Evolutionary conservation across 208 protist genomes (phyloP).

Genomic region (Trypanosomatidae sp.): DNA sequence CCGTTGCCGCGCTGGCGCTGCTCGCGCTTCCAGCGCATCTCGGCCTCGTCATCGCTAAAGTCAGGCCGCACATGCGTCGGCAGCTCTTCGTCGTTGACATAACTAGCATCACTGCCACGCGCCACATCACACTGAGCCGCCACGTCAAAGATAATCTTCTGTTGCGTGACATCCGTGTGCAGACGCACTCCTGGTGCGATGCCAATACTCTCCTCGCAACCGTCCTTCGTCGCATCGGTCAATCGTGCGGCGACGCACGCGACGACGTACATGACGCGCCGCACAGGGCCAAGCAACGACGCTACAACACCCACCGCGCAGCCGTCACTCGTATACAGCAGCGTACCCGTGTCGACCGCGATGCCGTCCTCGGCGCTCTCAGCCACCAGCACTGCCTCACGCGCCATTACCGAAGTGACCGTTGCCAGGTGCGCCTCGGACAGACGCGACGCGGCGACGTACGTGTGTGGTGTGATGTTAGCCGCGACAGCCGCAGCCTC

Average conservation of each 20-base stretch:
- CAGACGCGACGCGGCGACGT: conserved; percentile 3
- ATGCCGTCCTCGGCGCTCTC: conserved; percentile 20
- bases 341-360: conserved; percentile 47
- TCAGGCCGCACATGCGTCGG: conserved; percentile 64
- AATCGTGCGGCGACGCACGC: conserved; percentile 1
- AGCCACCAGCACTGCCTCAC: conserved; percentile 20
- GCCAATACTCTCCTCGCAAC: no score
- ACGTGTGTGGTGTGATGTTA: not conserved
- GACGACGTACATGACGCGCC: conserved; percentile 34
- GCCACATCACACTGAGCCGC: conserved; percentile 33
- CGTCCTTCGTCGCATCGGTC: not conserved
- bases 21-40: conserved; percentile 73
- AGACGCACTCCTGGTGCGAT: conserved; percentile 14
- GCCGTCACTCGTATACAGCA: conserved; percentile 48
- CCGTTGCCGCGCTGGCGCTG: conserved; percentile 6
- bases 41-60: conserved; percentile 81
- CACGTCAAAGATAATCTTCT: conserved; percentile 37
- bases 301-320: conserved; percentile 27
- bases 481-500: not conserved
- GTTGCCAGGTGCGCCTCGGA: conserved; percentile 38
- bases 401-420: conserved; percentile 14
- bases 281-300: conserved; percentile 50
- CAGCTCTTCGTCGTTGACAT: conserved; percentile 82
- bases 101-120: conserved; percentile 74
- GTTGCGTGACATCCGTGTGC: conserved; percentile 39